Conservation (phyloP, 345 rosid species). For the Pistacia integerrima region DNA sequence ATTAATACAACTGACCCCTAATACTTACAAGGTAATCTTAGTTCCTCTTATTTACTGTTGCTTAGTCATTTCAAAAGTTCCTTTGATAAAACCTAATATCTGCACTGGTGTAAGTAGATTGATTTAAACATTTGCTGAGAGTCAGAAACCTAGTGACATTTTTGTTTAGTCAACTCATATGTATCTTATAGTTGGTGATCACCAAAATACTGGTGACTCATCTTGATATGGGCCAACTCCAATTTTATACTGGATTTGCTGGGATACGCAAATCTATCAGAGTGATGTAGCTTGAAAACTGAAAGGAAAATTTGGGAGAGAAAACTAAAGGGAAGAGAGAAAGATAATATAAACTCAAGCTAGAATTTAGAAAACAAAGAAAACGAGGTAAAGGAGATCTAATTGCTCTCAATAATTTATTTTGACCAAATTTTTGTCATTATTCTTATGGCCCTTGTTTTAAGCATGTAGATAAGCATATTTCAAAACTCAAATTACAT, state of each 20-base stretch:
- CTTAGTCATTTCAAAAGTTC: constrained; percentile 15
- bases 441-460: background rate
- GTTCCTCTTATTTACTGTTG: constrained; percentile 11
- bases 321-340: background rate
- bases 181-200: background rate
- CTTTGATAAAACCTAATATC: background rate
- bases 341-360: background rate
- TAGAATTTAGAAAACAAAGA: background rate
- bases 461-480: background rate
- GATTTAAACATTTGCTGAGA: background rate
- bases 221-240: background rate
- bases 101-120: too few species aligned
- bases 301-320: background rate
- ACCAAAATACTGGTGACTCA: background rate
- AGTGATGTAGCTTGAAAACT: background rate
- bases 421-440: background rate
- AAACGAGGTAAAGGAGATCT: background rate
- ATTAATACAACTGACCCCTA: constrained; percentile 75
- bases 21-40: constrained; percentile 61
- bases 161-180: background rate
- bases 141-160: background rate
- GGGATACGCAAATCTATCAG: background rate
- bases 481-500: background rate
- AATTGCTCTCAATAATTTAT: background rate
- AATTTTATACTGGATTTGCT: background rate